Evolutionary conservation across 306 rosid species (phyloP).

Genomic region (Abrus precatorius): DNA sequence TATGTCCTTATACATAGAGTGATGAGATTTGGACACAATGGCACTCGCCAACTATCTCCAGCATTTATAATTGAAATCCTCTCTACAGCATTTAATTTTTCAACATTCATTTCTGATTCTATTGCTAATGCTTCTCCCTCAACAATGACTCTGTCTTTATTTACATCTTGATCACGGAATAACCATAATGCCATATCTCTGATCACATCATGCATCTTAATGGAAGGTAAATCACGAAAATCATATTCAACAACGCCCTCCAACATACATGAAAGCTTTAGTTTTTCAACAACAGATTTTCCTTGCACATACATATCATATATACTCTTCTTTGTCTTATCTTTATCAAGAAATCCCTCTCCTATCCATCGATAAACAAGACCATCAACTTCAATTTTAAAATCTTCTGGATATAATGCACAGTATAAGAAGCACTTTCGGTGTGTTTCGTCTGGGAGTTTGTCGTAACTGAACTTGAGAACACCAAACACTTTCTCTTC

Average conservation of each 20-base stretch:
- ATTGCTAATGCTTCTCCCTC: not conserved
- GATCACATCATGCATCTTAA: slow-evolving; percentile 44
- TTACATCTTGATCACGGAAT: not conserved
- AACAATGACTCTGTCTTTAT: slow-evolving; percentile 7
- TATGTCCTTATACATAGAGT: not conserved
- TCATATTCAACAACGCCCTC: not conserved
- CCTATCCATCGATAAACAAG: slow-evolving; percentile 41
- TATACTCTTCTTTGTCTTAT: not conserved
- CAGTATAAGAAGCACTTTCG: slow-evolving; percentile 40
- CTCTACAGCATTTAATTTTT: slow-evolving; percentile 31
- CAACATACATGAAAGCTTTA: slow-evolving; percentile 15
- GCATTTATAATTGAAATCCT: slow-evolving; percentile 13
- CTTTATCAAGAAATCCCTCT: slow-evolving; percentile 16
- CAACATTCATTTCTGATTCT: not conserved
- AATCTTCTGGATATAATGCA: slow-evolving; percentile 44
- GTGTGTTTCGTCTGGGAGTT: slow-evolving; percentile 4
- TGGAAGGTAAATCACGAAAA: rapidly evolving
- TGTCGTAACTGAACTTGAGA: slow-evolving; percentile 43
- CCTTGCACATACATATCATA: slow-evolving; percentile 32
- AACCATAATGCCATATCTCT: slow-evolving; percentile 43
- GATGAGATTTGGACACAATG: slow-evolving; percentile 14
- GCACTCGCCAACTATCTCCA: not conserved
- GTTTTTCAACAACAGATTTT: slow-evolving; percentile 19
- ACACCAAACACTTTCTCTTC: slow-evolving; percentile 16
- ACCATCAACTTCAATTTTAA: not conserved